A percentile compares a stretch with the other conserved stretches of the same genome.
phyloP scores from a whole-genome alignment of 768 basidiomycete genomes.

The Amanita rubescens region DNA sequence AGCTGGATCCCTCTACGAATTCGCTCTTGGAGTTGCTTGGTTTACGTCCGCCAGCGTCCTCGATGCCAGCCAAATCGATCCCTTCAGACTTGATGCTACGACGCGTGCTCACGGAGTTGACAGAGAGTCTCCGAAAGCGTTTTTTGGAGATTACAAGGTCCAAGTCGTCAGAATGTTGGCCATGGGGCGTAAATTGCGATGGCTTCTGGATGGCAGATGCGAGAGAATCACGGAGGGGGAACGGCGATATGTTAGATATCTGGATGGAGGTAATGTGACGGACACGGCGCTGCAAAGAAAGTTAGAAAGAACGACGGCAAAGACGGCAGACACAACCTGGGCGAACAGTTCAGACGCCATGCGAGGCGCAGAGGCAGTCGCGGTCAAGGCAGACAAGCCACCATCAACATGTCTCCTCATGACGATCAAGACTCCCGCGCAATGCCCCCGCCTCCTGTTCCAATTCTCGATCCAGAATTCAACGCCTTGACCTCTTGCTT shows the following conservation, averaged over 20 bases:
- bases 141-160: slow-evolving; percentile 53
- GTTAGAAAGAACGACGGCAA: background rate
- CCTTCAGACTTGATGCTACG: slow-evolving; percentile 37
- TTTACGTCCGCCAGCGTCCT: slow-evolving; percentile 32
- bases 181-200: slow-evolving; percentile 49
- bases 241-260: slow-evolving; percentile 78
- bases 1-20: slow-evolving; percentile 12
- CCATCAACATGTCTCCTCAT: slow-evolving; percentile 9
- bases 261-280: slow-evolving; percentile 69
- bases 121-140: slow-evolving; percentile 54
- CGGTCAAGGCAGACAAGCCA: background rate
- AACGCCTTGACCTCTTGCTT: slow-evolving; percentile 49
- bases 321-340: background rate
- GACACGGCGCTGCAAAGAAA: slow-evolving; percentile 47
- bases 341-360: background rate
- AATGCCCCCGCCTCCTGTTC: slow-evolving; percentile 41
- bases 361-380: too few species aligned
- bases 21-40: slow-evolving; percentile 4
- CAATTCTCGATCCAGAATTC: slow-evolving; percentile 61
- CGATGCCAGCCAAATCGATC: slow-evolving; percentile 30
- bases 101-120: slow-evolving; percentile 44
- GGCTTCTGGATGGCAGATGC: slow-evolving; percentile 70
- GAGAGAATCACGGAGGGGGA: slow-evolving; percentile 71
- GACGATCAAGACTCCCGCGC: slow-evolving; percentile 39
- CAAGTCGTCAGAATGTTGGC: slow-evolving; percentile 63